Conservation (phyloP, 306 rosid species). For the Canavalia ensiformis region DNA sequence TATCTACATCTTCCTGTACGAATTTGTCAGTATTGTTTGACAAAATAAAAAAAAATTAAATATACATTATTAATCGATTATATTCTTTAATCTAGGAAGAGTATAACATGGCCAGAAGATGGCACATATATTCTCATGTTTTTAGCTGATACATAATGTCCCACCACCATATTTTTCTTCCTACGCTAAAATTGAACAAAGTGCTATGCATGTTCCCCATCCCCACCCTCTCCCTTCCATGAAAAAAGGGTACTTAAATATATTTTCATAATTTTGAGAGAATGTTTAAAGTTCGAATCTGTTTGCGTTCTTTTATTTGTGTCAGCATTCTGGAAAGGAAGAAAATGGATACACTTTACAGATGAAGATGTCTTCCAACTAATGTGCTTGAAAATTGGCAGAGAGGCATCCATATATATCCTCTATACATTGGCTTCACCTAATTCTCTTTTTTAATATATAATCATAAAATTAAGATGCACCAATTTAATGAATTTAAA, state of each 20-base stretch:
- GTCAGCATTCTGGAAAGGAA: constrained; percentile 32
- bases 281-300: constrained; percentile 31
- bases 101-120: constrained; percentile 28
- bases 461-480: too few relatives aligned
- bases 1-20: constrained; percentile 5
- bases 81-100: neutral
- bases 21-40: constrained; percentile 23
- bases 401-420: constrained; percentile 17
- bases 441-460: neutral
- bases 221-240: neutral
- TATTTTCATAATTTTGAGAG: constrained; percentile 31
- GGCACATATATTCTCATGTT: constrained; percentile 10
- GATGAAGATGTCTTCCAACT: constrained; percentile 38
- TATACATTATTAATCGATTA: neutral
- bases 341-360: constrained; percentile 48
- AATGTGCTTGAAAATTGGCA: constrained; percentile 36
- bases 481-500: too few relatives aligned
- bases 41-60: neutral
- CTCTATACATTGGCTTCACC: neutral
- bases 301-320: constrained; percentile 11
- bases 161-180: constrained; percentile 43
- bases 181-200: constrained; percentile 24
- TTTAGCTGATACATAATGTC: constrained; percentile 34
- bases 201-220: constrained; percentile 41
- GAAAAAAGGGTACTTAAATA: constrained; percentile 31